Percentiles rank a stretch among this genome's conserved stretches.
phyloP scores from a whole-genome alignment of 2,329 filamentous ascomycete species.

The Beauveria sp. region DNA sequence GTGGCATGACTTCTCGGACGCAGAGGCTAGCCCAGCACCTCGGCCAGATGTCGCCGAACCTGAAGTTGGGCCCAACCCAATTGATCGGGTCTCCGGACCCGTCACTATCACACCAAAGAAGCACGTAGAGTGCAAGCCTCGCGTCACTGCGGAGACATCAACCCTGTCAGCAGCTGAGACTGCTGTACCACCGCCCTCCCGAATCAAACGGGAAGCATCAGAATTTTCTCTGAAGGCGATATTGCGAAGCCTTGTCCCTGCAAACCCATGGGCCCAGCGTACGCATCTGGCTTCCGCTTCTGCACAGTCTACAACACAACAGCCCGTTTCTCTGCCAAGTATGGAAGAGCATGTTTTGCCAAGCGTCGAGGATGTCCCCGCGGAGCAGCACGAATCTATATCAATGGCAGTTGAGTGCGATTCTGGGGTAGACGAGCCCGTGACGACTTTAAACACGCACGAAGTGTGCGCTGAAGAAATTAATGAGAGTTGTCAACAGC shows the following conservation, averaged over 20 bases:
- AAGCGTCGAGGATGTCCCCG: background rate
- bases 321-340: background rate
- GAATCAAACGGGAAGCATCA: background rate
- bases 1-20: background rate
- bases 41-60: background rate
- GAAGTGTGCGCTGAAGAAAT: background rate
- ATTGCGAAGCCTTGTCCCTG: conserved; percentile 18
- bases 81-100: background rate
- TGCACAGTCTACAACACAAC: background rate
- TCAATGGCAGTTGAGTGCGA: background rate
- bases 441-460: too few relatives aligned
- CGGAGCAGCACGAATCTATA: background rate
- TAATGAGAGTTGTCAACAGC: background rate
- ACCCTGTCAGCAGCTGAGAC: conserved; percentile 18
- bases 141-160: conserved; percentile 19
- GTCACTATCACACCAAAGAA: background rate
- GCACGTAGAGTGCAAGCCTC: background rate
- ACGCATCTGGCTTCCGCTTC: conserved; percentile 10
- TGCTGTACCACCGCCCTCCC: background rate
- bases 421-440: background rate
- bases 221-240: conserved; percentile 18
- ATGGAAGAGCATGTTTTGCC: background rate
- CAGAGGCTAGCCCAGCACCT: too few relatives aligned
- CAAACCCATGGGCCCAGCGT: conserved; percentile 19
- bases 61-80: background rate